Conservation (phyloP, 2,329 filamentous ascomycete species). For the Calonectria henricotiae region DNA sequence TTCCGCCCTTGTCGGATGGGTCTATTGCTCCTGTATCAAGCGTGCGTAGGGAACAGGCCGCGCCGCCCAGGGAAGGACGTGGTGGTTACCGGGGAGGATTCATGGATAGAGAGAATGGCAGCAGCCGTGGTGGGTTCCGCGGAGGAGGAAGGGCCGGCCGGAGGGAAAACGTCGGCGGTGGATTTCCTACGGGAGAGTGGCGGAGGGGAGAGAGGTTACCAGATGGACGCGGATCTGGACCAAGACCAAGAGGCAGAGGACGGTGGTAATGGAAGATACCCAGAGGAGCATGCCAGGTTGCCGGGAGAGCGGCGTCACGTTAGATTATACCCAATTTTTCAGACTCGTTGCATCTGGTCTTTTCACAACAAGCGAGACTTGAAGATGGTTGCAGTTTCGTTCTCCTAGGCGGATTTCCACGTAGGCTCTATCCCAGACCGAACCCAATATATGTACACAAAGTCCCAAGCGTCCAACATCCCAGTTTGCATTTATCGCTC, state of each 20-base stretch:
- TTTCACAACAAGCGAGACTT: constrained; percentile 34
- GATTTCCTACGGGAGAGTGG: constrained; percentile 74
- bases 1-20: constrained; percentile 83
- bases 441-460: constrained; percentile 64
- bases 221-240: constrained; percentile 63
- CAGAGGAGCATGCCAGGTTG: not conserved
- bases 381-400: constrained; percentile 34
- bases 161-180: constrained; percentile 59
- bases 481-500: constrained; percentile 75
- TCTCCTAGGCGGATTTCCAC: constrained; percentile 44
- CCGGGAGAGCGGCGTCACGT: constrained; percentile 38
- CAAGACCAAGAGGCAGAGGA: constrained; percentile 52
- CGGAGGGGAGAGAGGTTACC: constrained; percentile 77
- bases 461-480: constrained; percentile 38
- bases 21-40: constrained; percentile 77
- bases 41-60: constrained; percentile 50
- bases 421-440: constrained; percentile 53
- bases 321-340: constrained; percentile 53
- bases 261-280: constrained; percentile 50
- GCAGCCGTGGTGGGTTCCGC: constrained; percentile 57
- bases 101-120: constrained; percentile 50
- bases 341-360: constrained; percentile 22
- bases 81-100: constrained; percentile 50
- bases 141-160: constrained; percentile 58
- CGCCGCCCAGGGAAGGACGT: constrained; percentile 45